These are phyloP conservation scores for Neurospora sp. DNA, from an alignment of 495 filamentous ascomycete species.

Conservation along the genomic window DNA sequence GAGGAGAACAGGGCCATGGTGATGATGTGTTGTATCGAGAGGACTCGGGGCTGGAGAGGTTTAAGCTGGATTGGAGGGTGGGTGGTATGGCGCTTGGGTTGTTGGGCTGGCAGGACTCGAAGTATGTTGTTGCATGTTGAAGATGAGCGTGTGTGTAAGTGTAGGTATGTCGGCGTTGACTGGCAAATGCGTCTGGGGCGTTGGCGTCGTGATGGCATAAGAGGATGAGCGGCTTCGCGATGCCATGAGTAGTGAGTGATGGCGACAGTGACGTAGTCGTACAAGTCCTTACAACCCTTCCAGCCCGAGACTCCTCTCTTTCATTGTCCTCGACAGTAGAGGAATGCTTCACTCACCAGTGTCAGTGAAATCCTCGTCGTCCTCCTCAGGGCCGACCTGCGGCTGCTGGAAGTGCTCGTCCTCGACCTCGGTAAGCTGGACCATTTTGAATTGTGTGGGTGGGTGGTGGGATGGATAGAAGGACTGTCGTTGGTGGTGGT, in stretches of 20 bases:
- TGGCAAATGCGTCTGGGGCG: background rate
- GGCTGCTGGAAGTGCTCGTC: conserved; percentile 86
- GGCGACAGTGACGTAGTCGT: background rate
- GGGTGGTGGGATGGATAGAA: background rate
- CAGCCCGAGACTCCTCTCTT: background rate
- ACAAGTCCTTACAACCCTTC: background rate
- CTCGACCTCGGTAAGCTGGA: conserved; percentile 89
- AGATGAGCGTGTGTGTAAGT: background rate
- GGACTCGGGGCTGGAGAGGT: background rate
- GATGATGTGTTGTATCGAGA: background rate
- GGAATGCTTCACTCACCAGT: conserved; percentile 49
- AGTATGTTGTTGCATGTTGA: background rate
- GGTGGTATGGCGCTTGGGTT: background rate
- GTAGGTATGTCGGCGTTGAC: background rate
- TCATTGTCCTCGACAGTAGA: background rate
- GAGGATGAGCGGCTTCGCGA: background rate
- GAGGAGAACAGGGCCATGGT: background rate
- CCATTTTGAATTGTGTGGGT: conserved; percentile 55
- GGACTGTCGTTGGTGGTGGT: background rate
- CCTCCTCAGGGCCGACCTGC: conserved; percentile 59
- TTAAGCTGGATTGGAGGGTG: background rate
- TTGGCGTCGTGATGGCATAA: background rate
- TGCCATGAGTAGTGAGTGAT: background rate
- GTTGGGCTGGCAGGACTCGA: background rate
- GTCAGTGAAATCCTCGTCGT: conserved; percentile 81